Percentiles rank a stretch among this genome's conserved stretches.
These are phyloP conservation scores for Backusella morwellensis DNA, from an alignment of 192 early-diverging fungal genomes.

Conservation along the genomic window DNA sequence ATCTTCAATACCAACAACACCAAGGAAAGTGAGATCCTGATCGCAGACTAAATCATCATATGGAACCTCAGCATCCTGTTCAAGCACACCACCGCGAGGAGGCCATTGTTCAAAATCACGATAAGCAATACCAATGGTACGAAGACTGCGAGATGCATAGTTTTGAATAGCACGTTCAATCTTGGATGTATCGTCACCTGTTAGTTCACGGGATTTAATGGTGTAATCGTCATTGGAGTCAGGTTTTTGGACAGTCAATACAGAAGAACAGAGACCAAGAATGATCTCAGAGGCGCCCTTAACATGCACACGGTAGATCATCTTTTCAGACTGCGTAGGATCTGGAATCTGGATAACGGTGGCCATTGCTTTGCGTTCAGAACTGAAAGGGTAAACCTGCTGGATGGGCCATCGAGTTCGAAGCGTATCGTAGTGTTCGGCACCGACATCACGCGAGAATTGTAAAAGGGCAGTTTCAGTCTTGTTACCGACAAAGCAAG, in stretches of 20 bases:
- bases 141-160: constrained; percentile 77
- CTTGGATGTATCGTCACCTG: constrained; percentile 31
- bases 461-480: constrained; percentile 92
- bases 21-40: constrained; percentile 65
- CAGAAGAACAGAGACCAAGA: constrained; percentile 58
- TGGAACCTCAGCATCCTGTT: constrained; percentile 51
- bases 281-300: constrained; percentile 95
- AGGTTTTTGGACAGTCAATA: constrained; percentile 41
- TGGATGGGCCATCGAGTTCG: constrained; percentile 61
- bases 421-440: constrained; percentile 58
- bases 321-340: constrained; percentile 33
- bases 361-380: constrained; percentile 92
- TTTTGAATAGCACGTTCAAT: constrained; percentile 58
- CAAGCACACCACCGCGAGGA: constrained; percentile 31
- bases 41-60: constrained; percentile 54
- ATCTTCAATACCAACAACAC: constrained; percentile 96
- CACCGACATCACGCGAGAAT: constrained; percentile 67
- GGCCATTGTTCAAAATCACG: constrained; percentile 73
- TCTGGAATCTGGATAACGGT: constrained; percentile 68
- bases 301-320: constrained; percentile 73
- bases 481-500: constrained; percentile 85
- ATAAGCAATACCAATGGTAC: constrained; percentile 91
- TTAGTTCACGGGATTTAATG: constrained; percentile 33
- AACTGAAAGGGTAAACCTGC: constrained; percentile 89
- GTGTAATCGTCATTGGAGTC: constrained; percentile 26